Evolutionary conservation across 129 eudicot species (phyloP).

Genomic region (Arctium minus): DNA sequence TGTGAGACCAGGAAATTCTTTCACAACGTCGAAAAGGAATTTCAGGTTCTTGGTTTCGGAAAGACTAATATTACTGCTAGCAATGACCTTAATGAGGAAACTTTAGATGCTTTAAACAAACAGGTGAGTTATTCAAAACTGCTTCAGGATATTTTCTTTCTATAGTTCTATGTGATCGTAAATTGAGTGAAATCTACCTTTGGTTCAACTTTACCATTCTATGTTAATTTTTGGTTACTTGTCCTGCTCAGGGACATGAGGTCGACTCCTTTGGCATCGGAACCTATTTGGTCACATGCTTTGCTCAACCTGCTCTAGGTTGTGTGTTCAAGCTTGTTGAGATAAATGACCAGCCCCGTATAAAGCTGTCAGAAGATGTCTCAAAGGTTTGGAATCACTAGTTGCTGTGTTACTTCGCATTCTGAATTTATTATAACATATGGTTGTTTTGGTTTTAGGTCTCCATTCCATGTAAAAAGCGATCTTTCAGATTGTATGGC

Average conservation of each 20-base stretch:
- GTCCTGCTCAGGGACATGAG: constrained; percentile 75
- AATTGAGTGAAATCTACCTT: background rate
- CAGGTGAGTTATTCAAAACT: constrained; percentile 47
- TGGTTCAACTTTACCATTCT: background rate
- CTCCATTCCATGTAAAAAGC: constrained; percentile 95
- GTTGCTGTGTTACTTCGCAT: background rate
- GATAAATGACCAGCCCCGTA: constrained; percentile 91
- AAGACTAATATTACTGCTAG: constrained; percentile 77
- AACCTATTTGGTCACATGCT: constrained; percentile 94
- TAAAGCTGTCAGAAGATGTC: constrained; percentile 93
- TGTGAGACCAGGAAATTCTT: constrained; percentile 85
- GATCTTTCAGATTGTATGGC: constrained; percentile 86
- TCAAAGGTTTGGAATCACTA: constrained; percentile 67
- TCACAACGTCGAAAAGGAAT: constrained; percentile 68
- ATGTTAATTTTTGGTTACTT: background rate
- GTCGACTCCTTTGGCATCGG: constrained; percentile 95
- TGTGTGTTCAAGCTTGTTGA: constrained; percentile 98
- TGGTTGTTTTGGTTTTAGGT: constrained; percentile 51
- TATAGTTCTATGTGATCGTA: background rate
- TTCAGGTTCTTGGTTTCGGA: constrained; percentile 69
- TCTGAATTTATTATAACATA: background rate
- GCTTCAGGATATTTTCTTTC: background rate
- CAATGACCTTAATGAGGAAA: constrained; percentile 97
- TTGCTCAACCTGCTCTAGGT: constrained; percentile 96
- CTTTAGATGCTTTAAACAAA: constrained; percentile 95